Evolutionary conservation across 129 eudicot species (phyloP), one percentile per base, ranked within the genome.

Genomic region (Erigeron canadensis): DNA sequence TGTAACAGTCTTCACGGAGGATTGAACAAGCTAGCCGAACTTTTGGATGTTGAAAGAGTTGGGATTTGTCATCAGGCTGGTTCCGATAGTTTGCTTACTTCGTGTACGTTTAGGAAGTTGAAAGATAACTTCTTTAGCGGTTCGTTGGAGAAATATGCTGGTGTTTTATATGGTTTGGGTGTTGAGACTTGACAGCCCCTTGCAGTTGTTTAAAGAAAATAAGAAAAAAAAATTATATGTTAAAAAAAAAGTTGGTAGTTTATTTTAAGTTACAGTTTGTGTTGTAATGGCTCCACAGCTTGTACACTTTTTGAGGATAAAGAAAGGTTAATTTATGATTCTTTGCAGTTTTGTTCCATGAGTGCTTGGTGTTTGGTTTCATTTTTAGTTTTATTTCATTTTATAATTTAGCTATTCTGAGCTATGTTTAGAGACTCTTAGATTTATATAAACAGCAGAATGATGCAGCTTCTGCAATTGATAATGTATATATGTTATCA

Each of bases 11-110:
- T 91, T 44, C 97, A 91, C 67, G 97, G 97, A 39, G 97, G 97
- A 75, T 77, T 91, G 71, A 91, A 86, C 75, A 91, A 91, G 87
- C 83, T 91, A 10, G 96, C 97, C 6, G 89, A 91, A 79, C 57
- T 88, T 34, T 57, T 91, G 91, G 97, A 84, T 13, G 96, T 91
- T 28, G 93, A 91, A 83, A 86, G 97, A 69, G 70, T 91, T 67
- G 97, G 97, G 70, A 76, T 91, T 43, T 84, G 86, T 67, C 97
- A 91, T 59, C 97, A 91, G 79, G 97, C 97, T 15, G 96, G 97
- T 66, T 91, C 97, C 21, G 97, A 91, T 75, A 91, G 96, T 77
- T 86, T 91, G 89, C 96, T 91, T 65, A 88, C 96, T 0, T 81
- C 93, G 37, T 84, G 82, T 73, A 77, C 93, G 11, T 91, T 91